Base-by-base conservation (phyloP, 2,329 filamentous ascomycete genomes). In the Orbilia javanica region DNA sequence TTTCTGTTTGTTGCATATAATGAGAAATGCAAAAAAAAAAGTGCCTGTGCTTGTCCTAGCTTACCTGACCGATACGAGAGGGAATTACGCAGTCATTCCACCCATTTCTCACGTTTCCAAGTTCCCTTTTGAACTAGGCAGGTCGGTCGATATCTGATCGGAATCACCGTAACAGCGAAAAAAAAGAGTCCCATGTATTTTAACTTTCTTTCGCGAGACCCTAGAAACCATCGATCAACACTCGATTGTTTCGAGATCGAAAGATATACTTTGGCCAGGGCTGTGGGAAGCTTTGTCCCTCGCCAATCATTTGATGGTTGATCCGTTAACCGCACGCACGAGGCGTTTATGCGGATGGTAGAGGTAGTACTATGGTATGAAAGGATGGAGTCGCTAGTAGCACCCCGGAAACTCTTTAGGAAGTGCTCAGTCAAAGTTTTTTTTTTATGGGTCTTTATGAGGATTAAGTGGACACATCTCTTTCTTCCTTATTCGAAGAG, bases 101-200 rank as follows among this genome's bases (percentile, higher is more conserved):
- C 65, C 64, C 42, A 44, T 29, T 53, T n/a, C 7, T 25, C n/a
- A 5, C 39, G 13, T 60, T 55, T 34, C 4, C 34, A 44, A n/a
- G 60, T n/a, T n/a, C n/a, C n/a, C n/a, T 53, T 44, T 44, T 66
- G 57, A 67, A 78, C 74, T 68, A 68, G 74, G 74, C 62, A 78
- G 74, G 74, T 78, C 67, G 74, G 74, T 78, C 67, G 53, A 53
- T 68, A 72, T 48, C 52, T n/a, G 60, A 18, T 34, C 18, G 39
- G 25, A 31, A 29, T 25, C 50, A 48, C 22, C n/a, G 69, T 36
- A 42, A n/a, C 34, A 42, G 55, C 34, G n/a, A 57, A 52, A n/a
- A n/a, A n/a, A n/a, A n/a, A n/a, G n/a, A n/a, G 36, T 34, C 48
- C 53, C 57, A 39, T 72, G 22, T 39, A 42, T 4, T 42, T 46